phyloP scores from a whole-genome alignment of 73 alveolate genomes.

The Paramecium tetraurelia region DNA sequence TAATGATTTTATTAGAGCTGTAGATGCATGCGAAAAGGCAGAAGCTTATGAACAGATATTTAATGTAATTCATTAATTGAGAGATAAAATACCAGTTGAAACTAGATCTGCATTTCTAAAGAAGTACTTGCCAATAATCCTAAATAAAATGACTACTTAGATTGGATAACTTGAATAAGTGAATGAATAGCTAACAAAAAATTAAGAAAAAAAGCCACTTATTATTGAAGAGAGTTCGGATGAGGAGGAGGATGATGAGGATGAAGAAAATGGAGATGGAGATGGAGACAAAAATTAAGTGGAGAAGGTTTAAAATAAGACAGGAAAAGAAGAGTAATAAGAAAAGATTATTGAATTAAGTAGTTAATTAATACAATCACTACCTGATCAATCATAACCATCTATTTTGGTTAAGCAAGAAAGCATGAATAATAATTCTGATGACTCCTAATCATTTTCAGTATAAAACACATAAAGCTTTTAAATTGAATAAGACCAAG shows the following conservation, averaged over 20 bases:
- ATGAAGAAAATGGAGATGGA: slow-evolving; percentile 4
- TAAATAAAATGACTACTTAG: slow-evolving; percentile 54
- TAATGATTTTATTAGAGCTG: slow-evolving; percentile 58
- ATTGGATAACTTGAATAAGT: slow-evolving; percentile 35
- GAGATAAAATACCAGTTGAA: slow-evolving; percentile 70
- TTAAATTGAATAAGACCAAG: slow-evolving; percentile 8
- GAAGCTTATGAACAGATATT: slow-evolving; percentile 65
- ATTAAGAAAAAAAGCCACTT: slow-evolving; percentile 57
- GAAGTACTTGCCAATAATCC: slow-evolving; percentile 78
- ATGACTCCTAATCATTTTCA: slow-evolving; percentile 36
- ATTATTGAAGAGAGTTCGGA: slow-evolving; percentile 54
- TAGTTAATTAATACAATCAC: not conserved
- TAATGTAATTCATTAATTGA: slow-evolving; percentile 62
- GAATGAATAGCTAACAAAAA: slow-evolving; percentile 46
- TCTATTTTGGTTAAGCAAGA: not conserved
- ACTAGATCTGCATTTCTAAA: slow-evolving; percentile 69
- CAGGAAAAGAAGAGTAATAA: slow-evolving; percentile 11
- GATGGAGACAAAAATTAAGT: not conserved
- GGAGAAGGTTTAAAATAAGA: slow-evolving; percentile 38
- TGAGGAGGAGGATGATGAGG: slow-evolving; percentile 61
- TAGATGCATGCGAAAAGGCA: slow-evolving; percentile 38
- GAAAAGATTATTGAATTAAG: not conserved
- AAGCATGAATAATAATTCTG: slow-evolving; percentile 3
- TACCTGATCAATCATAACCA: not conserved
- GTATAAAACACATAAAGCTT: not conserved